A percentile compares a stretch with the other conserved stretches of the same genome.
These are phyloP conservation scores for Colletotrichum somersetense DNA, from an alignment of 2,329 filamentous ascomycete species.

Conservation along the genomic window DNA sequence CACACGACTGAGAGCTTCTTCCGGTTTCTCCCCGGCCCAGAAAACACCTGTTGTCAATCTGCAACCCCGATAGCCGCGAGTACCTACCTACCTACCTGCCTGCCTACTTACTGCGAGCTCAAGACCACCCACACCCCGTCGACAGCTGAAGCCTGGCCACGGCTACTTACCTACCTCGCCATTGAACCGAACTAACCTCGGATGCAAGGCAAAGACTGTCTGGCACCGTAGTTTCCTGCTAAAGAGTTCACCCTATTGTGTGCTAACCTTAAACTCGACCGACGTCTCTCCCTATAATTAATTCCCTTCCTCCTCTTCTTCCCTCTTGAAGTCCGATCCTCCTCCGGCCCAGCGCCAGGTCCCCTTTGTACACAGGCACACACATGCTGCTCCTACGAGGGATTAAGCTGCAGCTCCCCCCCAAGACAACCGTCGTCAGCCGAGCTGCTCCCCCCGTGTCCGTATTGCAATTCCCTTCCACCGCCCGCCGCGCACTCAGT, in stretches of 20 bases:
- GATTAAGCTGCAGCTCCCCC: constrained; percentile 37
- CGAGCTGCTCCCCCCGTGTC: constrained; percentile 16
- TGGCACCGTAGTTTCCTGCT: constrained; percentile 17
- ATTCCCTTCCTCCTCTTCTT: constrained; percentile 1
- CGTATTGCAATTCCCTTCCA: constrained; percentile 11
- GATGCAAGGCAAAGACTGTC: constrained; percentile 19
- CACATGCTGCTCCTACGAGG: constrained; percentile 38
- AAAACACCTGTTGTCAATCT: constrained; percentile 1
- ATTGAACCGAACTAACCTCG: constrained; percentile 41
- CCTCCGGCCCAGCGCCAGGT: constrained; percentile 21
- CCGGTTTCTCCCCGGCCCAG: constrained; percentile 36
- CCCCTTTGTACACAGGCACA: constrained; percentile 30
- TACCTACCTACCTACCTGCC: not conserved
- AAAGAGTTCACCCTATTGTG: constrained; percentile 16
- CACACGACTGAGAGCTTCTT: constrained; percentile 30
- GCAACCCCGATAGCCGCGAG: constrained; percentile 31
- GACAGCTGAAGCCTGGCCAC: constrained; percentile 15
- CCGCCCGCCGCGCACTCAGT: constrained; percentile 25
- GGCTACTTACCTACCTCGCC: constrained; percentile 15
- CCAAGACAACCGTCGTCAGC: constrained; percentile 29
- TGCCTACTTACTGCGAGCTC: not conserved
- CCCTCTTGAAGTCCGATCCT: constrained; percentile 9
- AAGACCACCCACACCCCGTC: constrained; percentile 9
- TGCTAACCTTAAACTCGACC: constrained; percentile 25
- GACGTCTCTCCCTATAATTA: not conserved